Evolutionary conservation across 202 grass and related monocot species (phyloP), one percentile per base, ranked within the genome.

Genomic region (Panicum hallii): DNA sequence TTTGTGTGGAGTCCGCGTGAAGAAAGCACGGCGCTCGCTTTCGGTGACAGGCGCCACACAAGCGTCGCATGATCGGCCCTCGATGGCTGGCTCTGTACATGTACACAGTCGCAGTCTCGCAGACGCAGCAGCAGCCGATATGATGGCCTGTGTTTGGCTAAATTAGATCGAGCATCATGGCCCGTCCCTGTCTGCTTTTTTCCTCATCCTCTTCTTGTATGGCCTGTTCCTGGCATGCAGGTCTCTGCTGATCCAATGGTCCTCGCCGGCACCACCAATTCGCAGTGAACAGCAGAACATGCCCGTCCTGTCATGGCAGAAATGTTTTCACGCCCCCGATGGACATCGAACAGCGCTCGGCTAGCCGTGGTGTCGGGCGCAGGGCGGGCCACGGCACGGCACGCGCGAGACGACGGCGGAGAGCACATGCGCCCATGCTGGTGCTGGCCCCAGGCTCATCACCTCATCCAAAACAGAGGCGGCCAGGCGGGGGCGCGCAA

Each of bases 21-120:
- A 81, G 70, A 23, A 61, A 82, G 78, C 65, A 50, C 44, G 63
- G 82, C 73, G 5, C 42, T 70, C 64, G 41, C 74, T 70, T 78
- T 78, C 64, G 73, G 82, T 42, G 82, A 19, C 14, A 36, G 2
- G 67, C 54, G 1, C 40, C n/a, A 11, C 57, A 55, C 36, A 40
- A 8, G 47, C 58, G 46, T 73, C 54, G 28, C 80, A 16, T 82
- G 80, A 63, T 63, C n/a, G 2, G 3, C 4, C 47, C 43, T 44
- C 12, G 50, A 10, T 65, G 34, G 8, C 23, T 62, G 38, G 65
- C 19, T n/a, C 4, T 62, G 10, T 62, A 5, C 4, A 28, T 9
- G 11, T 5, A 30, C 58, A 62, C 58, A 13, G 58, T 61, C 57
- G 1, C 55, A 26, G 22, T 60, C n/a, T 60, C n/a, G n/a, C 16